Evolutionary conservation across 768 basidiomycete genomes (phyloP), one percentile per base, ranked within the genome.

Genomic region (Termitomyces sp.): DNA sequence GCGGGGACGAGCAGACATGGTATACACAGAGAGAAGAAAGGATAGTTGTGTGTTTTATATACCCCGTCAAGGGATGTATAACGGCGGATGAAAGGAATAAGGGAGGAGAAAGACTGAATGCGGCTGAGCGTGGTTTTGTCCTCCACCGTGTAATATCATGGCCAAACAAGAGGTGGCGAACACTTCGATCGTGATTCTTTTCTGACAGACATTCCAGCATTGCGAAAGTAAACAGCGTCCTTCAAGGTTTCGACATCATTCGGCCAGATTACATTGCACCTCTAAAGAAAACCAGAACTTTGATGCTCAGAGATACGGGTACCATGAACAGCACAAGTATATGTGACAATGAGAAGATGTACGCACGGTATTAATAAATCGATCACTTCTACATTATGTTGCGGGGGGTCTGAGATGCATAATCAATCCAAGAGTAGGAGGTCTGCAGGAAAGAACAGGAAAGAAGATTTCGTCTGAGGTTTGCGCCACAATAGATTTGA

Each of bases 1-100:
- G 58, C 72, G 72, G 60, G 53, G 64, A 60, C 59, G 59, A 57
- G 63, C 64, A 64, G 70, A 59, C 72, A 72, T 71, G 59, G 52
- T 66, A 60, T 60, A 62, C 64, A 62, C 64, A 68, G 65, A 66
- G 63, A 64, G 64, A 63, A 63, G 60, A 64, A 69, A 63, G 65
- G 63, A 67, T 72, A 72, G 72, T 61, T 63, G 68, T 73, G 69
- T 70, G 66, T 67, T 65, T 65, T 63, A 68, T 63, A 69, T 62
- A 75, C 72, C 75, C 73, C 75, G 72, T 74, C 75, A 73, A 76
- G 75, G 74, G 74, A 72, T 73, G 71, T 70, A 71, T 66, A 64
- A 71, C 63, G 63, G 62, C 61, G 67, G 61, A 59, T 63, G 57
- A 64, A 62, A 66, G 67, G 65, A 59, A 59, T 51, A 59, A 59